Percentiles rank a stretch among this genome's conserved stretches.
These are phyloP conservation scores for Leccinum longicurvipes DNA, from an alignment of 768 basidiomycete genomes.

Conservation along the genomic window DNA sequence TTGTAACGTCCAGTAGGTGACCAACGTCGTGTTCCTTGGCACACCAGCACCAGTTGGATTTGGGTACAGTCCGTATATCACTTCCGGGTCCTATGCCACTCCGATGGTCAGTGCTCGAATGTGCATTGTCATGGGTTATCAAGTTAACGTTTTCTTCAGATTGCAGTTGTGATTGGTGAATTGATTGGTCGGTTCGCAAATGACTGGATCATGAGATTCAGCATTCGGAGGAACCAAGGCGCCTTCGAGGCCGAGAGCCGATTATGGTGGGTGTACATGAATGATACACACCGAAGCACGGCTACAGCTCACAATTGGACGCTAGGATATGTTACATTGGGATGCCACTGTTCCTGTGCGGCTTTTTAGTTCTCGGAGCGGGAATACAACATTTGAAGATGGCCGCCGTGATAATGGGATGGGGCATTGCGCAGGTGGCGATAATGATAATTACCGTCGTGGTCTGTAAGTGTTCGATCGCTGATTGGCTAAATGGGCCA, in stretches of 20 bases:
- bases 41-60: slow-evolving; percentile 45
- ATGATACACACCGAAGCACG: no score
- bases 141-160: slow-evolving; percentile 21
- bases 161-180: slow-evolving; percentile 52
- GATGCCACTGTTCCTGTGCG: slow-evolving; percentile 39
- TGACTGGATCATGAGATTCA: slow-evolving; percentile 44
- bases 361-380: slow-evolving; percentile 42
- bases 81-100: slow-evolving; percentile 44
- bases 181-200: slow-evolving; percentile 49
- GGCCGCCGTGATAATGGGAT: slow-evolving; percentile 37
- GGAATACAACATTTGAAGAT: slow-evolving; percentile 33
- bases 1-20: slow-evolving; percentile 35
- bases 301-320: not conserved
- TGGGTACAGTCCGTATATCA: slow-evolving; percentile 39
- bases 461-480: slow-evolving; percentile 28
- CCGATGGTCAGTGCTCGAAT: slow-evolving; percentile 35
- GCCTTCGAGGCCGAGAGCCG: slow-evolving; percentile 53
- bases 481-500: not conserved
- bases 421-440: slow-evolving; percentile 39
- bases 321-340: slow-evolving; percentile 38
- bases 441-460: slow-evolving; percentile 41
- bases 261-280: slow-evolving; percentile 31
- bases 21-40: slow-evolving; percentile 53
- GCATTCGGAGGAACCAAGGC: slow-evolving; percentile 44
- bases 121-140: not conserved